A percentile compares a stretch with the other conserved stretches of the same genome.
phyloP scores from a whole-genome alignment of 805 yeast species.

The Metschnikowia borealis region DNA sequence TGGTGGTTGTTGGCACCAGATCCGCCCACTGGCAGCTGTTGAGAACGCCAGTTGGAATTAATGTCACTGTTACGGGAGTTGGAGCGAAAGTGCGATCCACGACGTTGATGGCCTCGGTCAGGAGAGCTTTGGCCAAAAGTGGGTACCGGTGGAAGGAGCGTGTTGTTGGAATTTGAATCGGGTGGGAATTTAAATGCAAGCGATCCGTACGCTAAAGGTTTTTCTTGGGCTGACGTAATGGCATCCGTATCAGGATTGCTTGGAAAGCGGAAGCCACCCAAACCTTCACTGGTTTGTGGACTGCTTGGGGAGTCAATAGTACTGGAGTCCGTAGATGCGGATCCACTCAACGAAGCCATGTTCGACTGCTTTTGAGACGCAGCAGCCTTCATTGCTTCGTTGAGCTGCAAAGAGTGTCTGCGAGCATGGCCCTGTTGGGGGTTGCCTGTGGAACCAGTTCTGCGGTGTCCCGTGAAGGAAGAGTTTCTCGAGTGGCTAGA shows the following conservation, averaged over 20 bases:
- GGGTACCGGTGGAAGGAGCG: slow-evolving; percentile 53
- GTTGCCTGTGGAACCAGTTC: slow-evolving; percentile 25
- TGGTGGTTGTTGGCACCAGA: slow-evolving; percentile 11
- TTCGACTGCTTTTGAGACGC: slow-evolving; percentile 68
- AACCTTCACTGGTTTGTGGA: slow-evolving; percentile 11
- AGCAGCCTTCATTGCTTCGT: slow-evolving; percentile 96
- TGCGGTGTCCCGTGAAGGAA: slow-evolving; percentile 25
- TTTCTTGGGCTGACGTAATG: slow-evolving; percentile 19
- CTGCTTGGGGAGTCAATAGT: slow-evolving; percentile 17
- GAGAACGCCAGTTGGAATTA: slow-evolving; percentile 60
- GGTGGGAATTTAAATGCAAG: slow-evolving; percentile 59
- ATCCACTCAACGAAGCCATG: slow-evolving; percentile 25
- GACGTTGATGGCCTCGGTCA: slow-evolving; percentile 38
- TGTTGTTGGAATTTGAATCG: slow-evolving; percentile 18
- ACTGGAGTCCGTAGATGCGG: slow-evolving; percentile 3
- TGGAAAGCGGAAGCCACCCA: slow-evolving; percentile 54
- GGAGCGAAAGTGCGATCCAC: slow-evolving; percentile 37
- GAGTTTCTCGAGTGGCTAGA: slow-evolving; percentile 36
- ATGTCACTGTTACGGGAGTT: slow-evolving; percentile 38
- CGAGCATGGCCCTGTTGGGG: slow-evolving; percentile 68
- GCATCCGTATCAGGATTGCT: slow-evolving; percentile 31
- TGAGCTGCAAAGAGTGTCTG: slow-evolving; percentile 87
- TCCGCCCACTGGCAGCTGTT: slow-evolving; percentile 40
- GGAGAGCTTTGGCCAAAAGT: slow-evolving; percentile 42
- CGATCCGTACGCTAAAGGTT: slow-evolving; percentile 40